Conservation (phyloP, 331 rosid species). For the Pyrus hybrid region DNA sequence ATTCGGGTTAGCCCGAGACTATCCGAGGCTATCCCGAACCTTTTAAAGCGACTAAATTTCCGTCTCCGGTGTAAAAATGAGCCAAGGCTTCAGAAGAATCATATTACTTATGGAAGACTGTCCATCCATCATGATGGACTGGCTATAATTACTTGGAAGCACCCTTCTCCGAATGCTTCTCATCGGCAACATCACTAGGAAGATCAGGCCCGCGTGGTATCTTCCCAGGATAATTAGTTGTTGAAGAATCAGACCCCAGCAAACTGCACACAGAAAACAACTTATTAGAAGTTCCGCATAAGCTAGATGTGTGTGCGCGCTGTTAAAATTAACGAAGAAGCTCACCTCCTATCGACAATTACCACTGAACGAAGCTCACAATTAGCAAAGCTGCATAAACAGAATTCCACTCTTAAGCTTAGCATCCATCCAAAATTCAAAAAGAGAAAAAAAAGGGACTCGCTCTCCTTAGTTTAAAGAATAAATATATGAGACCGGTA, state of each 20-base stretch:
- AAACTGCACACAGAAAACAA: slow-evolving; percentile 33
- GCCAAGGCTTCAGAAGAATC: not conserved
- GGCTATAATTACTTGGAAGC: slow-evolving; percentile 9
- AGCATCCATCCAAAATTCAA: not conserved
- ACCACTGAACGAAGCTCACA: slow-evolving; percentile 88
- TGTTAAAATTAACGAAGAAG: not conserved
- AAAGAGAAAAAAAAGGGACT: not conserved
- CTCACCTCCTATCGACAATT: slow-evolving; percentile 70
- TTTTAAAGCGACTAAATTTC: not conserved
- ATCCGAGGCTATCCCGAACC: not conserved
- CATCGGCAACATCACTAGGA: slow-evolving; percentile 57
- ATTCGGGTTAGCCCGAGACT: not conserved
- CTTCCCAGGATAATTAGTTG: slow-evolving; percentile 73
- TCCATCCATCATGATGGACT: not conserved
- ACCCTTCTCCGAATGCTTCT: slow-evolving; percentile 33
- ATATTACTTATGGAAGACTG: not conserved
- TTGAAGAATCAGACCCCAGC: slow-evolving; percentile 53
- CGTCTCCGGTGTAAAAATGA: not conserved
- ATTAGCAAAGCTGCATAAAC: slow-evolving; percentile 66
- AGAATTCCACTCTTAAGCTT: not conserved
- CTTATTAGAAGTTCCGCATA: slow-evolving; percentile 7
- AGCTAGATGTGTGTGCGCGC: not conserved
- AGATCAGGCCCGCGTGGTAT: slow-evolving; percentile 63
- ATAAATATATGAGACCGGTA: not conserved
- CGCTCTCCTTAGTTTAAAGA: not conserved